These are phyloP conservation scores for Tuber melanosporum DNA, from an alignment of 495 filamentous ascomycete species.

Conservation along the genomic window DNA sequence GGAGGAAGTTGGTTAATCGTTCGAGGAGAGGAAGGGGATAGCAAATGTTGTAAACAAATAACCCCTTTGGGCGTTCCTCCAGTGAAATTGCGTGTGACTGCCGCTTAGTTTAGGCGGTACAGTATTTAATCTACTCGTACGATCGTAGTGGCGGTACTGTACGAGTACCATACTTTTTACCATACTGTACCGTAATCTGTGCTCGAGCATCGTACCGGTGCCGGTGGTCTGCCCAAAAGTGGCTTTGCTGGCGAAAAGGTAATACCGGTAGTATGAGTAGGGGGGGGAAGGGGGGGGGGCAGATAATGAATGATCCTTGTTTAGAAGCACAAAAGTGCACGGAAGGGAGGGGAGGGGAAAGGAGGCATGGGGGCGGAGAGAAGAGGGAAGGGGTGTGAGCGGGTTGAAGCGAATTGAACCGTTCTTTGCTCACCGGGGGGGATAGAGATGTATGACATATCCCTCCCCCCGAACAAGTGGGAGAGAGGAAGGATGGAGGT, in stretches of 20 bases:
- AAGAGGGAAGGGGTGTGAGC: neutral
- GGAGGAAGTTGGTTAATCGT: neutral
- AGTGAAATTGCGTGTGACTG: neutral
- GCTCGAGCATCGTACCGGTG: too few relatives aligned
- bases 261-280: too few relatives aligned
- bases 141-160: too few relatives aligned
- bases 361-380: neutral
- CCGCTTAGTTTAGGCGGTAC: too few relatives aligned
- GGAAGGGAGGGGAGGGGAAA: neutral
- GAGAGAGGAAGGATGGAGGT: neutral
- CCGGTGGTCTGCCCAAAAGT: neutral
- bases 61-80: neutral
- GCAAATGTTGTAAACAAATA: neutral
- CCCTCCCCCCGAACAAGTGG: neutral
- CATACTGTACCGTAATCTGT: too few relatives aligned
- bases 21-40: neutral
- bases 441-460: neutral
- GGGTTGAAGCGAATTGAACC: conserved; percentile 3
- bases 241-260: neutral
- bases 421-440: neutral
- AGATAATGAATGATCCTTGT: neutral
- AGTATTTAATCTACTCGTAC: too few relatives aligned
- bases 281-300: neutral
- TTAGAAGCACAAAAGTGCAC: neutral
- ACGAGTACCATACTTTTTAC: too few relatives aligned